A percentile compares a stretch with the other conserved stretches of the same genome.
phyloP scores from a whole-genome alignment of 2,329 filamentous ascomycete genomes.

The Aphanoascus verrucosus region DNA sequence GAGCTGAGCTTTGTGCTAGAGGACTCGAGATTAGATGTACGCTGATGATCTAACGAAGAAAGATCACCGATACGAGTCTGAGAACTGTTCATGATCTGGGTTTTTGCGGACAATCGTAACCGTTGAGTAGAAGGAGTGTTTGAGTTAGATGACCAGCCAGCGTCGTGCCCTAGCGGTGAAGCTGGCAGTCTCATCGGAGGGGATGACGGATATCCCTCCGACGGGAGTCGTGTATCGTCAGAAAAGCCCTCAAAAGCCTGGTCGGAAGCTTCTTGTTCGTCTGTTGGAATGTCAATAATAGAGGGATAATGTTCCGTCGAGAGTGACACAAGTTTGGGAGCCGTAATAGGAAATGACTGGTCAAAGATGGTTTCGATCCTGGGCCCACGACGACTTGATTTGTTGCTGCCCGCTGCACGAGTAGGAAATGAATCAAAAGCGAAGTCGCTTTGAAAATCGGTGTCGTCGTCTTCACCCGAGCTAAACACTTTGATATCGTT shows the following conservation, averaged over 20 bases:
- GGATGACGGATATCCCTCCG: background rate
- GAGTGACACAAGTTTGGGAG: constrained; percentile 7
- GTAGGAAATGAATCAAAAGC: constrained; percentile 54
- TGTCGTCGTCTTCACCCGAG: constrained; percentile 51
- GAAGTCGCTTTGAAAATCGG: constrained; percentile 51
- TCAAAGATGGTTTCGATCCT: constrained; percentile 56
- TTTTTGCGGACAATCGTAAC: background rate
- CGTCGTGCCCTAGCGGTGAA: background rate
- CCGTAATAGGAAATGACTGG: constrained; percentile 1
- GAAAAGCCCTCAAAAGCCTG: background rate
- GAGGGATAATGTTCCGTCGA: background rate
- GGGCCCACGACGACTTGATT: constrained; percentile 44
- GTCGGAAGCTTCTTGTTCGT: background rate
- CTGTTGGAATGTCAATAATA: background rate
- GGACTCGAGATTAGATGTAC: background rate
- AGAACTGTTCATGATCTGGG: background rate
- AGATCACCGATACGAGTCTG: background rate
- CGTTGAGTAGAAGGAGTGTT: background rate
- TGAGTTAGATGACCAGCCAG: background rate
- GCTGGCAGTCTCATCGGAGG: background rate
- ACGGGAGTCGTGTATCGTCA: background rate
- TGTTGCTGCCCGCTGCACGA: constrained; percentile 44
- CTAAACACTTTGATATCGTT: constrained; percentile 47
- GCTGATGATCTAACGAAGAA: background rate
- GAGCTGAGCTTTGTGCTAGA: background rate